A percentile compares a stretch with the other conserved stretches of the same genome.
These are phyloP conservation scores for Tetrahymena borealis DNA, from an alignment of 73 alveolate genomes.

Conservation along the genomic window DNA sequence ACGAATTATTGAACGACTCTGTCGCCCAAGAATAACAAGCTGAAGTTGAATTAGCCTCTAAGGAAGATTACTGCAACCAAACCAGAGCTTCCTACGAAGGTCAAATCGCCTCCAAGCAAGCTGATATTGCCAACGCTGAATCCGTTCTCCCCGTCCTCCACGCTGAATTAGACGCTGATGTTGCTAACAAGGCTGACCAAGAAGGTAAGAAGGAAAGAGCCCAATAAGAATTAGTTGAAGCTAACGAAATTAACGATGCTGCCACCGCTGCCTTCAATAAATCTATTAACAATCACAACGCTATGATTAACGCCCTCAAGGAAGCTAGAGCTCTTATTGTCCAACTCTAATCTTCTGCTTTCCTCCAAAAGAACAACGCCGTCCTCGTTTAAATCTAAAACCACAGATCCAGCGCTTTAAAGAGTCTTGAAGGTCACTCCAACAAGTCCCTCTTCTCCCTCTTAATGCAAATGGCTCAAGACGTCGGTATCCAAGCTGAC, in stretches of 20 bases:
- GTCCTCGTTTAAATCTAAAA: neutral
- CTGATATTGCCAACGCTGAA: neutral
- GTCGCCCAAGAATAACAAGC: neutral
- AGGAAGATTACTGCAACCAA: neutral
- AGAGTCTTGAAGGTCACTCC: neutral
- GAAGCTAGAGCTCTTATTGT: neutral
- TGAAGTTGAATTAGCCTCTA: neutral
- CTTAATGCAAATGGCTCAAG: slow-evolving; percentile 1
- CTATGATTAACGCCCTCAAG: neutral
- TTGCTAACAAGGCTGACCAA: neutral
- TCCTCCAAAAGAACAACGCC: neutral
- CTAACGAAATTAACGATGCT: neutral
- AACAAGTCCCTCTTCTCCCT: neutral
- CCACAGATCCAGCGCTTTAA: neutral
- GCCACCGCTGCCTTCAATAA: neutral
- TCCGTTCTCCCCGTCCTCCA: neutral
- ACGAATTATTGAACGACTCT: neutral
- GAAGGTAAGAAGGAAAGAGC: neutral
- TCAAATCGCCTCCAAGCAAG: neutral
- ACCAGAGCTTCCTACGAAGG: neutral
- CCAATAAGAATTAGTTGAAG: neutral
- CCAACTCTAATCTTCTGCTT: slow-evolving; percentile 1
- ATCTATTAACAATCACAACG: neutral
- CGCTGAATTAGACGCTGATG: neutral
- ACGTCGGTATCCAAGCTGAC: neutral